Base-by-base conservation (phyloP, 108 stramenopile genomes). In the Nitzschia sp. region DNA sequence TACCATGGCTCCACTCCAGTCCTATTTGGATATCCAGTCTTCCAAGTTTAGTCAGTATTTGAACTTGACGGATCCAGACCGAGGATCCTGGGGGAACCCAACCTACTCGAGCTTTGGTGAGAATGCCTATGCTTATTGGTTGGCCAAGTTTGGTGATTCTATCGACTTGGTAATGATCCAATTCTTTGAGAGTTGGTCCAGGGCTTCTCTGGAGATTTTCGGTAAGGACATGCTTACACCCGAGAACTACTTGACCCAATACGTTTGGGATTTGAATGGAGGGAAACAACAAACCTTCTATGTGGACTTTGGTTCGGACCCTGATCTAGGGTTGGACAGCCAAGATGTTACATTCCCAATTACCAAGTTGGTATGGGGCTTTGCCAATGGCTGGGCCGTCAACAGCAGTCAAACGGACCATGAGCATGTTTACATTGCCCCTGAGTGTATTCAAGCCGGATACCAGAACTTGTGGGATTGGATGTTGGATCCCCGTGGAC, bases 141-240 rank as follows among this genome's bases (percentile, higher is more conserved):
- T 92, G 42, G 86, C 85, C 21, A 86, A 78, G 72, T 83, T 81
- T 25, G 83, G 83, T 10, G 80, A 85, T 14, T 74, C 71, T 26
- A 81, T 93, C 57, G 92, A 93, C 73, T 78, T 85, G 58, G 64
- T 93, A 39, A 81, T 81, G 24, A 60, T 93, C 41, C 92, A 93
- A 60, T 77, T 93, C 24, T 93, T 90, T 66, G 92, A 93, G 68
- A 79, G 83, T 34, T 89, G 83, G 53, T 84, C 88, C 50, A 72
- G 76, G 12, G 86, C 85, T 39, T 70, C 78, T 10, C 76, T 90
- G 73, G 80, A 75, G 38, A 61, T 83, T 15, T 39, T 57, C 55
- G 15, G 39, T 2, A 29, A 63, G 17, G 26, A 46, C 12, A 19
- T 65, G 20, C 26, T 70, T 17, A 40, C 57, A 2, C 73, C 83